Base-by-base conservation (phyloP, 805 yeast species). In the Ogataea degrootiae region DNA sequence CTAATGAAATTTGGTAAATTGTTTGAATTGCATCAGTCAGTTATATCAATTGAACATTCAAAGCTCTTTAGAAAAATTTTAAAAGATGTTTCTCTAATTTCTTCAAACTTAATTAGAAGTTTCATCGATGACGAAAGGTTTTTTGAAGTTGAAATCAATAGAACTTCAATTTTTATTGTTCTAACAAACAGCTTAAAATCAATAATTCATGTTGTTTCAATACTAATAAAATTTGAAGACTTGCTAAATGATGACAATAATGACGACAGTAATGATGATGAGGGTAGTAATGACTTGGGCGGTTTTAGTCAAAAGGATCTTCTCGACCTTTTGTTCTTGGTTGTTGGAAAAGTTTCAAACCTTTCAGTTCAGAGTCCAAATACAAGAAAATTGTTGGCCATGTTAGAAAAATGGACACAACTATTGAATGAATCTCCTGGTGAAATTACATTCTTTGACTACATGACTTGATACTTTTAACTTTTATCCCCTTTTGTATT, bases 161-260 rank as follows among this genome's bases (percentile, higher is more conserved):
- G 46, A 14, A 49, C 60, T 8, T 59, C 65, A 15, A 44, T 49
- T 6, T 55, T 56, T 16, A 58, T 64, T 36, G 56, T 60, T 2
- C 59, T 63, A 37, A 45, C 59, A 4, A 62, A 62, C 50, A 49
- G 55, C 17, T 45, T 61, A 11, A 64, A 59, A 50, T 62, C 68
- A 6, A 37, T 63, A 22, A 51, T 60, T 15, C 66, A 63, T 42
- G 51, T 62, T 15, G 47, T 57, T 23, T 56, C 67, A 6, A 55
- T 56, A 35, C 31, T 54, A 15, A 47, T 51, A 36, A 51, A 56
- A 37, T 54, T 61, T 23, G 53, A 54, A 16, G 21, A 37, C 21
- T 3, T 41, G 42, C 14, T 36, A 41, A 5, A 42, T 38, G 9
- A 45, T 46, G 33, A 51, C 46, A 12, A 51, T 54, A 17, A 6